Evolutionary conservation across 164 flowering plant genomes (phyloP).

Genomic region (Tetracentron sinense): DNA sequence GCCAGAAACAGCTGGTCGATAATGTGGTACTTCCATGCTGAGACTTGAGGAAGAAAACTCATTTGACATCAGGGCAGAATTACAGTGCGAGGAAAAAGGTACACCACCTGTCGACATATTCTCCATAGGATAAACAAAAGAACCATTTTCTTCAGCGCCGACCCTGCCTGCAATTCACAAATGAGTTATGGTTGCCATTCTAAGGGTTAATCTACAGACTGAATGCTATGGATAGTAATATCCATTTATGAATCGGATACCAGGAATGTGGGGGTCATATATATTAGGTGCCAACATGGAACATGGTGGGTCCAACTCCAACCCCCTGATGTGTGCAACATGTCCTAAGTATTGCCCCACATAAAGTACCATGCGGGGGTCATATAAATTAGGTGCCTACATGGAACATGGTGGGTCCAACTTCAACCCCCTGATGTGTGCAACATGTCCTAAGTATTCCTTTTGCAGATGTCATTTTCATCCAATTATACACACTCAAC

Average conservation of each 20-base stretch:
- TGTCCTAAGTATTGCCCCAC: neutral
- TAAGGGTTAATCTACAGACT: neutral
- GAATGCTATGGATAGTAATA: neutral
- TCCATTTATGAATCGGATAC: neutral
- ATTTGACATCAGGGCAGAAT: slow-evolving; percentile 31
- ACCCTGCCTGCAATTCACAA: slow-evolving; percentile 28
- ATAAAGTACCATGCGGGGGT: too few species aligned
- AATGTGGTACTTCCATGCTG: slow-evolving; percentile 27
- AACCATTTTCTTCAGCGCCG: slow-evolving; percentile 29
- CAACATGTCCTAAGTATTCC: neutral
- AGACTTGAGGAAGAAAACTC: slow-evolving; percentile 35
- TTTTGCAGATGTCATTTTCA: neutral
- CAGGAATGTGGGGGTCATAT: neutral
- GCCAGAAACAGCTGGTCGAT: slow-evolving; percentile 31
- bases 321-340: slow-evolving; percentile 1
- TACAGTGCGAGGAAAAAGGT: slow-evolving; percentile 39
- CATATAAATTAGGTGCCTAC: too few species aligned
- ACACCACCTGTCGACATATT: slow-evolving; percentile 29
- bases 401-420: neutral
- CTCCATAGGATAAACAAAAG: slow-evolving; percentile 35
- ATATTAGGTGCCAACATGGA: neutral
- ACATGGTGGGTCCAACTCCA: neutral
- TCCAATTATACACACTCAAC: neutral
- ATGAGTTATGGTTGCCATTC: neutral
- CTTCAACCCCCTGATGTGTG: neutral